A percentile compares a stretch with the other conserved stretches of the same genome.
Conservation (phyloP, 2,329 filamentous ascomycete genomes). For the Penicillium sp. region DNA sequence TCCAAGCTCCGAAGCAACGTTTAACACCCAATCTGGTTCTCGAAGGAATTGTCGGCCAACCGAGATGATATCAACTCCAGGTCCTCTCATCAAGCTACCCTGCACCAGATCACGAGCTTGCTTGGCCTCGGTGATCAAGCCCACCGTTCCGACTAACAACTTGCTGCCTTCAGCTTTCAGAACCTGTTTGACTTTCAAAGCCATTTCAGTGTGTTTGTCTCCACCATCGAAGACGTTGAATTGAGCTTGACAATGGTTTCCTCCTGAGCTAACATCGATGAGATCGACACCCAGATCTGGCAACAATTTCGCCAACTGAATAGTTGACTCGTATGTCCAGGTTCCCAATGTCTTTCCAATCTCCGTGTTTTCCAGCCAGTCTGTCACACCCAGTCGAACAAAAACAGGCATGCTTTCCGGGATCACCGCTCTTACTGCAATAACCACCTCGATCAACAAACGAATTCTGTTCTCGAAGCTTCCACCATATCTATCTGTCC, state of each 20-base stretch:
- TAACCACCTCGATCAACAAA: neutral
- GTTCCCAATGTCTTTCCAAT: slow-evolving; percentile 49
- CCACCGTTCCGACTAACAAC: neutral
- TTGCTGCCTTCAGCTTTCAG: neutral
- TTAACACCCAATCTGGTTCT: neutral
- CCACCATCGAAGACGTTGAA: neutral
- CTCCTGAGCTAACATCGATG: neutral
- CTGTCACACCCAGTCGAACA: neutral
- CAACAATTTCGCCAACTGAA: neutral
- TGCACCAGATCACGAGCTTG: neutral
- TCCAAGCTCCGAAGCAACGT: neutral
- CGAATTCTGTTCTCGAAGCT: slow-evolving; percentile 46
- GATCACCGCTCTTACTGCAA: neutral
- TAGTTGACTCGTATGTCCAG: neutral
- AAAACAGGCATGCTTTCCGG: neutral
- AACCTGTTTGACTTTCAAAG: neutral
- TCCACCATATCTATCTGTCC: slow-evolving; percentile 57
- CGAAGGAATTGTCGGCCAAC: neutral
- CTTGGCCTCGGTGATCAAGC: neutral
- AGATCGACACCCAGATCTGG: neutral
- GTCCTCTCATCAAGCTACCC: neutral
- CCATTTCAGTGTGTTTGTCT: neutral
- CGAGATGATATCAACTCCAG: neutral
- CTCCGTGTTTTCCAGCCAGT: neutral
- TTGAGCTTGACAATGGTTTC: neutral